These are phyloP conservation scores for Cyberlindnera subsufficiens DNA, from an alignment of 805 yeast genomes.

Conservation along the genomic window DNA sequence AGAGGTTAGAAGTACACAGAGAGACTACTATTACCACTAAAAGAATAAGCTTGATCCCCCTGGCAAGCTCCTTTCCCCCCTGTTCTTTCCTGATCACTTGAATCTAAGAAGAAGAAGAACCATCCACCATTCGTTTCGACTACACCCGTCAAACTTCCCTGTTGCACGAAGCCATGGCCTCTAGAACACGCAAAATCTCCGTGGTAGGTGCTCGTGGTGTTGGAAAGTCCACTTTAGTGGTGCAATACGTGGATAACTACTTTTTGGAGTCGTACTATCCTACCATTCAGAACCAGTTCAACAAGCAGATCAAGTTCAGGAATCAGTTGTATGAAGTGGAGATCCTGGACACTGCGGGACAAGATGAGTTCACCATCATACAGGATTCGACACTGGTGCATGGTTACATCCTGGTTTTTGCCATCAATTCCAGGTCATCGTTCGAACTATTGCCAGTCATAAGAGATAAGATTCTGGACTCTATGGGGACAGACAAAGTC, in stretches of 20 bases:
- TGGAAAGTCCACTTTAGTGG: conserved; percentile 81
- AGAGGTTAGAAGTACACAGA: no score
- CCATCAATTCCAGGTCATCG: conserved; percentile 71
- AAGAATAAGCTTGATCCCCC: neutral
- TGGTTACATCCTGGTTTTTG: conserved; percentile 77
- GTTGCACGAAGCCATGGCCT: conserved; percentile 15
- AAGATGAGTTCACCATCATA: conserved; percentile 80
- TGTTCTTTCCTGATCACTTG: neutral
- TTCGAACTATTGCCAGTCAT: conserved; percentile 73
- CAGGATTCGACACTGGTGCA: conserved; percentile 67
- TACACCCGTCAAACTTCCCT: neutral
- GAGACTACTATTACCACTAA: no score
- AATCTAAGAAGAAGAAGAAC: neutral
- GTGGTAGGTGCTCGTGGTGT: conserved; percentile 86
- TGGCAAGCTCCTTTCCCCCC: neutral
- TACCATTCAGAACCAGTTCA: conserved; percentile 81
- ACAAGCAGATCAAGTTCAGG: conserved; percentile 60
- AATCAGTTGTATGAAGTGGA: conserved; percentile 77
- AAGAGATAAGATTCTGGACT: conserved; percentile 77
- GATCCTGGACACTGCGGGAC: conserved; percentile 89
- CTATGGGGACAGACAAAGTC: conserved; percentile 57
- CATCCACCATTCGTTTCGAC: conserved; percentile 7
- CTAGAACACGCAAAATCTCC: conserved; percentile 62
- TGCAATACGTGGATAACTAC: conserved; percentile 81
- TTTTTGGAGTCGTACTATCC: conserved; percentile 89